Conservation (phyloP, 192 early-diverging fungal species). For the Backusella tarrabulga region DNA sequence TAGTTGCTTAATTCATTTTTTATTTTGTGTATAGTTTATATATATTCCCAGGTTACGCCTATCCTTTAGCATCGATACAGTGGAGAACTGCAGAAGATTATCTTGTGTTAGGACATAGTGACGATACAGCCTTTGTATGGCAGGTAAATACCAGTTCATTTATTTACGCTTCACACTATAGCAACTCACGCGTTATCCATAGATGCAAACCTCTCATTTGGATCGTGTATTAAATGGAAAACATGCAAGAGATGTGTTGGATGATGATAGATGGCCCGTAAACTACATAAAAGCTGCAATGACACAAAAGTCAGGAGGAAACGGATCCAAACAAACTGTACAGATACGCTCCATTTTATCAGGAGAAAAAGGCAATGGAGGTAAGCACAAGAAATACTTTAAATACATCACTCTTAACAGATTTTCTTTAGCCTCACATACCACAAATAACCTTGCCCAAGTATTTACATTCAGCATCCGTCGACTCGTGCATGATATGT, state of each 20-base stretch:
- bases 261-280: slow-evolving; percentile 49
- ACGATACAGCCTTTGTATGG: slow-evolving; percentile 72
- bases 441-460: slow-evolving; percentile 33
- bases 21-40: slow-evolving; percentile 37
- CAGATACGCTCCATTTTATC: slow-evolving; percentile 16
- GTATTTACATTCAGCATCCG: slow-evolving; percentile 25
- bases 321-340: slow-evolving; percentile 1
- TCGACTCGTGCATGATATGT: slow-evolving; percentile 26
- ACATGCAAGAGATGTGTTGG: slow-evolving; percentile 53
- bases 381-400: not conserved
- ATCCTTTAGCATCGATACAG: slow-evolving; percentile 54
- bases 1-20: not conserved
- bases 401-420: not conserved
- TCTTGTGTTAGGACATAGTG: slow-evolving; percentile 59
- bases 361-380: slow-evolving; percentile 9
- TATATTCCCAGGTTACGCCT: slow-evolving; percentile 61
- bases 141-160: slow-evolving; percentile 47
- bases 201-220: slow-evolving; percentile 77
- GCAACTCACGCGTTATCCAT: not conserved
- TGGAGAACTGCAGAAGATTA: slow-evolving; percentile 70
- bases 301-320: not conserved
- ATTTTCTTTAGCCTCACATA: slow-evolving; percentile 7
- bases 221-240: slow-evolving; percentile 61
- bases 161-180: not conserved
- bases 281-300: slow-evolving; percentile 37